phyloP scores from a whole-genome alignment of 2,329 filamentous ascomycete genomes.

The Xylariaceae sp. region DNA sequence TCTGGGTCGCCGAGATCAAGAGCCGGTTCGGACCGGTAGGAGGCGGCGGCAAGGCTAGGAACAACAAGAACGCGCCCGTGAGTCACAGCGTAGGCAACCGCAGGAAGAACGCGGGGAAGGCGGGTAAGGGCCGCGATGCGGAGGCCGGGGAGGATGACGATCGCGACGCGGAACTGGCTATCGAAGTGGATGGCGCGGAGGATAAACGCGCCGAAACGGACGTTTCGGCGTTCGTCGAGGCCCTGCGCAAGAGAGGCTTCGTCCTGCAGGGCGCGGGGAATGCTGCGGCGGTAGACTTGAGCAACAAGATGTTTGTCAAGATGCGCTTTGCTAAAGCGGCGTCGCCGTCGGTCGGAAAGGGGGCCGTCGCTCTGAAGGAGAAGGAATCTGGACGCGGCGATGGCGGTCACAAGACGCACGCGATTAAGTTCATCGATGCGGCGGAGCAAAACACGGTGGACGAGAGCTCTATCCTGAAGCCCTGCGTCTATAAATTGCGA shows the following conservation, averaged over 20 bases:
- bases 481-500: constrained; percentile 92
- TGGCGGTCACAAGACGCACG: constrained; percentile 41
- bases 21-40: constrained; percentile 72
- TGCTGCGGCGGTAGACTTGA: constrained; percentile 71
- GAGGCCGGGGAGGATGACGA: constrained; percentile 52
- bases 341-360: constrained; percentile 75
- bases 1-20: constrained; percentile 98
- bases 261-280: constrained; percentile 69
- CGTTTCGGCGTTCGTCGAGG: constrained; percentile 83
- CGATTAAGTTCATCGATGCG: constrained; percentile 62
- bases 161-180: constrained; percentile 60
- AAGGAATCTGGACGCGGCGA: background rate
- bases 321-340: constrained; percentile 93
- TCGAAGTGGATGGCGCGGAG: constrained; percentile 71
- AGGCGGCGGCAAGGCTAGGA: constrained; percentile 22
- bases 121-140: constrained; percentile 46
- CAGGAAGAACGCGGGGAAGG: constrained; percentile 51
- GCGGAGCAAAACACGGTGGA: constrained; percentile 62
- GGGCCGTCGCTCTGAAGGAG: constrained; percentile 47
- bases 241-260: constrained; percentile 80
- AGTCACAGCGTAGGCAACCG: constrained; percentile 73
- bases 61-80: constrained; percentile 49
- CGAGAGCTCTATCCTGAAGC: constrained; percentile 75
- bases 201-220: constrained; percentile 75
- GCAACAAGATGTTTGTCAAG: constrained; percentile 98